Percentiles rank a stretch among this genome's conserved stretches.
Evolutionary conservation across 345 rosid genomes (phyloP).

Genomic region (Populus simonii): DNA sequence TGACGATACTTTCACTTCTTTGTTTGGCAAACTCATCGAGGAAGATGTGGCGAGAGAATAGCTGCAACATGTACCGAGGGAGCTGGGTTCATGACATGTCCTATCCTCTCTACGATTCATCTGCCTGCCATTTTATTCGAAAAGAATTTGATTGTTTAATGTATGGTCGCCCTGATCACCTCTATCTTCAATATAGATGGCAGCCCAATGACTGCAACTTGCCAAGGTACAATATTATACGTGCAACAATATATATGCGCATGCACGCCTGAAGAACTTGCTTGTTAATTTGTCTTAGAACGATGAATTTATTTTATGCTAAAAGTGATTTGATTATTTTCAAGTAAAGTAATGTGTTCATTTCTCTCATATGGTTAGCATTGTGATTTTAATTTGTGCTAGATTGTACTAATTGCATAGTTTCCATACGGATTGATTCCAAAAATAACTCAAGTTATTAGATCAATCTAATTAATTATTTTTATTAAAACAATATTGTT

Average conservation of each 20-base stretch:
- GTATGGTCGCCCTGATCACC: slow-evolving; percentile 75
- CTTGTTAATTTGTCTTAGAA: too few relatives aligned
- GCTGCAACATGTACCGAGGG: slow-evolving; percentile 63
- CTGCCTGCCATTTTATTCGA: slow-evolving; percentile 65
- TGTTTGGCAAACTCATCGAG: neutral
- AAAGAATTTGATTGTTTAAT: slow-evolving; percentile 78
- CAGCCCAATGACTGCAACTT: slow-evolving; percentile 61
- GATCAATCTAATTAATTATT: accelerated
- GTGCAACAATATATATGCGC: too few relatives aligned
- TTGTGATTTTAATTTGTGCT: too few relatives aligned
- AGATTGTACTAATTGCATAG: too few relatives aligned
- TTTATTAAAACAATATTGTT: too few relatives aligned
- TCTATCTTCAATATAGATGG: slow-evolving; percentile 74
- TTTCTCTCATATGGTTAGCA: too few relatives aligned
- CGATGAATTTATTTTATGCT: too few relatives aligned
- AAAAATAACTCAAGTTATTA: too few relatives aligned
- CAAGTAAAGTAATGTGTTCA: too few relatives aligned
- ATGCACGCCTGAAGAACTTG: too few relatives aligned
- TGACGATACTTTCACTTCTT: slow-evolving; percentile 3
- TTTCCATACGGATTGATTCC: accelerated
- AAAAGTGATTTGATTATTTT: too few relatives aligned
- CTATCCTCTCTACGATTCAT: slow-evolving; percentile 67
- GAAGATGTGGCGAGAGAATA: neutral
- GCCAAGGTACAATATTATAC: slow-evolving; percentile 44
- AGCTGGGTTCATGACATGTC: slow-evolving; percentile 66